Evolutionary conservation across 257 asterid species (phyloP), one percentile per base, ranked within the genome.

Genomic region (Nicotiana knightiana): DNA sequence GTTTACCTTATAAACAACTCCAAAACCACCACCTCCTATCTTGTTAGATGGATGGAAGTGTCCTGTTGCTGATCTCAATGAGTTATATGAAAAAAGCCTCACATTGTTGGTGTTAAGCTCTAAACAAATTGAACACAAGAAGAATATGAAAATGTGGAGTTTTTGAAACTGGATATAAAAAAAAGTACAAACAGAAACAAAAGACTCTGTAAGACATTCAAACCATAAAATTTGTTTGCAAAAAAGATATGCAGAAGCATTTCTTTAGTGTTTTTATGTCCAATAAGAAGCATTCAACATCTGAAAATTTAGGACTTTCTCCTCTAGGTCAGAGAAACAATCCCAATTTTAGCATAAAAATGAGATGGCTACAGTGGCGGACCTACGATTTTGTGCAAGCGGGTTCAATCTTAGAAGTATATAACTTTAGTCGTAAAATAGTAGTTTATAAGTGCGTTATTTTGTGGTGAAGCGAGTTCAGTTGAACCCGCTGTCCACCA

Each of bases 21-120:
- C 98, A 65, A 86, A 94, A 58, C 97, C 98, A 43, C 98, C 98
- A 79, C 93, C 78, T 68, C 98, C 98, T 55, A 93, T 89, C 86
- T 73, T 92, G 90, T 92, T 92, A 5, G 93, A 92, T 59, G 89
- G 89, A 81, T 92, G 92, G 79, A 94, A 94, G 77, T 85, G 77
- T 51, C 87, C 70, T 9, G 98, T 91, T 3, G 98, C 98, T 85
- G 97, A 91, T 77, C 93, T 86, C 85, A 94, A 78, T 4, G 92
- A 84, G 70, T 90, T 86, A 77, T 84, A 85, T 26, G 97, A 81
- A 76, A 92, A 89, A 82, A 92, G 80, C 89, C 87, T 89, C 15
- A 91, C 93, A 75, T 92, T 88, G 85, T 86, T 89, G 67, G 91
- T 87, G 0, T 83, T 73, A 71, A 94, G 81, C 82, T 81, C 98